These are phyloP conservation scores for Rhododendron ferrugineum DNA, from an alignment of 148 eudicot genomes.

Conservation along the genomic window DNA sequence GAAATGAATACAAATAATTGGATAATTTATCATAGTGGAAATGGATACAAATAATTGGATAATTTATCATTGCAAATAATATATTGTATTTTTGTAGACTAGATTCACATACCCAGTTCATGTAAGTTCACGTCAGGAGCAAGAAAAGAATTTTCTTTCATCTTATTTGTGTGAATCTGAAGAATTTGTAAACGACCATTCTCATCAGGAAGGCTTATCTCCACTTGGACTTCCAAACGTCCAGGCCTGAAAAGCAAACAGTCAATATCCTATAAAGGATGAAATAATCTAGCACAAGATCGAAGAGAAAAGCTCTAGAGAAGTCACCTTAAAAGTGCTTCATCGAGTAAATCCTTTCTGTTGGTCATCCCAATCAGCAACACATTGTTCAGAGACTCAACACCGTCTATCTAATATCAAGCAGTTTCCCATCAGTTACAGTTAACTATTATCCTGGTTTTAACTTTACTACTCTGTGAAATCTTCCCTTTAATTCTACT, in stretches of 20 bases:
- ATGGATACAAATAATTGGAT: neutral
- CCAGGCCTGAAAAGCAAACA: slow-evolving; percentile 69
- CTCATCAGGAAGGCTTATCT: slow-evolving; percentile 98
- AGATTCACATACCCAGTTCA: slow-evolving; percentile 62
- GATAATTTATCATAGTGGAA: neutral
- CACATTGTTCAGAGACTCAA: slow-evolving; percentile 95
- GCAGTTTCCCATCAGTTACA: slow-evolving; percentile 12
- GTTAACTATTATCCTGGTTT: neutral
- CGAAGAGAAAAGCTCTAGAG: neutral
- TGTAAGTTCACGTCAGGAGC: slow-evolving; percentile 79
- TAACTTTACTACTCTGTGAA: neutral
- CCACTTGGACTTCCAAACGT: slow-evolving; percentile 98
- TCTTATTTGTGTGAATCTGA: slow-evolving; percentile 91
- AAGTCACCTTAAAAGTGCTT: slow-evolving; percentile 86
- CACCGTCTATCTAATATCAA: slow-evolving; percentile 83
- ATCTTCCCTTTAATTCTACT: slow-evolving; percentile 3
- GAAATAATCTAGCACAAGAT: neutral
- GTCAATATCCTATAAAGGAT: neutral
- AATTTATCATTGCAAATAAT: neutral
- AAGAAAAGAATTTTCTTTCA: slow-evolving; percentile 96
- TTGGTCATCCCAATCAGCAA: slow-evolving; percentile 98
- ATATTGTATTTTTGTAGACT: too few relatives aligned
- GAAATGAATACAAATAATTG: neutral
- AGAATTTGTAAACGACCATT: slow-evolving; percentile 93
- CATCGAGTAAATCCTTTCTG: slow-evolving; percentile 98